Evolutionary conservation across 257 asterid genomes (phyloP).

Genomic region (Salvia splendens): DNA sequence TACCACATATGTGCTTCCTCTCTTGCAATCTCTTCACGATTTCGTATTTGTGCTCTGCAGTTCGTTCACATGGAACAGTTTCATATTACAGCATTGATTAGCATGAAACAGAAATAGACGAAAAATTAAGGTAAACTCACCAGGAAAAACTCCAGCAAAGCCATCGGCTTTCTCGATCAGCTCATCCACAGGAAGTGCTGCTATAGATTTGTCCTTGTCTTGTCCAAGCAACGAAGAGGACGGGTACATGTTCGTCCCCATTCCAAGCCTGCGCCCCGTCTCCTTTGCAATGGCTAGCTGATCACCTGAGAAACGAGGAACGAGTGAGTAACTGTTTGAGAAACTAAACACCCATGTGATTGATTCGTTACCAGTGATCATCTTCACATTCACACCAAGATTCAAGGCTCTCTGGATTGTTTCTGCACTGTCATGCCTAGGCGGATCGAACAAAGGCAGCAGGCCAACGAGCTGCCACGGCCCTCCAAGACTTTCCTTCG

Average conservation of each 20-base stretch:
- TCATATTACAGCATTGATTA: not conserved
- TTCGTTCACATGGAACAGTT: not conserved
- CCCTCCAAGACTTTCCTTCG: constrained; percentile 76
- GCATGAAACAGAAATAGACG: not conserved
- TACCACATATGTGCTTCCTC: constrained; percentile 88
- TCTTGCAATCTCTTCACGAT: constrained; percentile 92
- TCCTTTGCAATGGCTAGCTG: constrained; percentile 68
- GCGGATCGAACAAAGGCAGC: constrained; percentile 89
- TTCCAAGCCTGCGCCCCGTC: constrained; percentile 65
- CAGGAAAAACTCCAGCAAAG: constrained; percentile 97
- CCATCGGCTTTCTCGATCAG: constrained; percentile 95
- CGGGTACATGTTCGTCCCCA: constrained; percentile 65
- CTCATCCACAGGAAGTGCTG: constrained; percentile 88
- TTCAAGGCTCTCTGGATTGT: constrained; percentile 85
- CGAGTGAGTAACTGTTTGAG: not conserved
- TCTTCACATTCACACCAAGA: constrained; percentile 93
- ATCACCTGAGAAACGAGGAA: constrained; percentile 52
- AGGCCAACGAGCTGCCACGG: constrained; percentile 93
- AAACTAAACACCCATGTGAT: not conserved
- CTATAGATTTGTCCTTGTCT: constrained; percentile 69
- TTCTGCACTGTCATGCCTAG: constrained; percentile 97
- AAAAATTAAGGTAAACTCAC: constrained; percentile 35
- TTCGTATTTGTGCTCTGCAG: constrained; percentile 87
- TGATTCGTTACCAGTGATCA: constrained; percentile 74
- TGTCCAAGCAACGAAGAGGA: constrained; percentile 60